A percentile compares a stretch with the other conserved stretches of the same genome.
These are phyloP conservation scores for Fraxinus sp. DNA, from an alignment of 305 asterid species.

Conservation along the genomic window DNA sequence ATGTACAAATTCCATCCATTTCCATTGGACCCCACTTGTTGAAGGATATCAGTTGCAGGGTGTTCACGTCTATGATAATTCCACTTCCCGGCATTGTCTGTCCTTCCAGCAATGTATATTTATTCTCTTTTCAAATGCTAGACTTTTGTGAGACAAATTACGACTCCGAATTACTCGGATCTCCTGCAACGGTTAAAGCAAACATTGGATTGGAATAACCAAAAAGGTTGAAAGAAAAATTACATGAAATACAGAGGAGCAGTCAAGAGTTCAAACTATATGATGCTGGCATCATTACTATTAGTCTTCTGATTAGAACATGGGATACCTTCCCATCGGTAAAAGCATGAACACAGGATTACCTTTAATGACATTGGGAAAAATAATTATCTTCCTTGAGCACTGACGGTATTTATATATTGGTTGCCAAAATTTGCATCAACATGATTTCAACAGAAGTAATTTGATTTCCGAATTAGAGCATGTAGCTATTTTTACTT, in stretches of 20 bases:
- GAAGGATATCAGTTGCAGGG: neutral
- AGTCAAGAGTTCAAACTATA: neutral
- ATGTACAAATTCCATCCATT: neutral
- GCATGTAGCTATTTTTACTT: neutral
- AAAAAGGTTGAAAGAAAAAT: neutral
- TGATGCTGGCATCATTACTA: neutral
- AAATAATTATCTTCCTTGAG: neutral
- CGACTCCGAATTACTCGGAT: constrained; percentile 16
- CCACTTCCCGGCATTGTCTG: neutral
- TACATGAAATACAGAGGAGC: neutral
- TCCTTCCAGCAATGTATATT: neutral
- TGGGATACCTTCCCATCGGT: neutral
- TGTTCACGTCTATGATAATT: neutral
- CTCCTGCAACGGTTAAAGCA: constrained; percentile 33
- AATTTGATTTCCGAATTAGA: neutral
- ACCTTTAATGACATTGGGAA: neutral
- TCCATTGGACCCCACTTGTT: neutral
- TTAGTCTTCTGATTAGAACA: neutral
- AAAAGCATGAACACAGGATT: neutral
- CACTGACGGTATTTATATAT: neutral
- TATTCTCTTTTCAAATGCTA: neutral
- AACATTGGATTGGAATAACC: neutral
- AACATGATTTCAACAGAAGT: neutral
- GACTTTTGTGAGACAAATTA: neutral
- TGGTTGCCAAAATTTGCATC: neutral